Base-by-base conservation (phyloP, 768 basidiomycete genomes). In the Auricularia sp. region DNA sequence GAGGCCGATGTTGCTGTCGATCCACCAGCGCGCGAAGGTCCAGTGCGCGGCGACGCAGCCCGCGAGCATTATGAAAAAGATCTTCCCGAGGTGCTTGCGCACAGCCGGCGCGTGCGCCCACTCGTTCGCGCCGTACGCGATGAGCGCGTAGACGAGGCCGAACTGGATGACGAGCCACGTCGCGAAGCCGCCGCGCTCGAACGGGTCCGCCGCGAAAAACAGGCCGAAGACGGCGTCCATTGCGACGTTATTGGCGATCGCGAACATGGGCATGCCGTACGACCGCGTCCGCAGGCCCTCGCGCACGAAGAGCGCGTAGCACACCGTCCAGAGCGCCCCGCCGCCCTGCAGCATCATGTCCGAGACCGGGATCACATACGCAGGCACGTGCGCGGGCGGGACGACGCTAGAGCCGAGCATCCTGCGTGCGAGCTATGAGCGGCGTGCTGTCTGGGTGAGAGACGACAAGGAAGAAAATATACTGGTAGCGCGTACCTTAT, bases 231-330 rank as follows among this genome's bases (percentile, higher is more conserved):
- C 56, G 8, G 34, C 11, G 29, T 59, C 56, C 56, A 59, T 29
- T 29, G 47, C 56, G 18, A 59, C 24, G 34, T 59, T 51, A 29
- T 35, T 33, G 5, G 56, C 56, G 34, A 33, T 29, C 6, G 56
- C 21, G 56, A 59, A 29, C 56, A 59, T 59, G 16, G 56, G 56
- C 56, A 59, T 59, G 18, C 56, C 34, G 56, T 59, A 59, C 11
- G 56, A n/a, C 14, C 34, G 24, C 11, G 14, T 24, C 4, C 56
- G 56, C 56, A 29, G 13, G 56, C 29, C 29, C 10, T 14, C 29
- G 56, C 56, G 56, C 8, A 59, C 29, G 56, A 59, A 33, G 33
- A 59, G 29, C 29, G 34, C 10, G 56, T 59, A 59, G 56, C 29
- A 33, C 24, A 59, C 34, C 14, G 56, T 59, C 56, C 56, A 59